phyloP scores from a whole-genome alignment of 768 basidiomycete genomes.

The Austroboletus eburneus region DNA sequence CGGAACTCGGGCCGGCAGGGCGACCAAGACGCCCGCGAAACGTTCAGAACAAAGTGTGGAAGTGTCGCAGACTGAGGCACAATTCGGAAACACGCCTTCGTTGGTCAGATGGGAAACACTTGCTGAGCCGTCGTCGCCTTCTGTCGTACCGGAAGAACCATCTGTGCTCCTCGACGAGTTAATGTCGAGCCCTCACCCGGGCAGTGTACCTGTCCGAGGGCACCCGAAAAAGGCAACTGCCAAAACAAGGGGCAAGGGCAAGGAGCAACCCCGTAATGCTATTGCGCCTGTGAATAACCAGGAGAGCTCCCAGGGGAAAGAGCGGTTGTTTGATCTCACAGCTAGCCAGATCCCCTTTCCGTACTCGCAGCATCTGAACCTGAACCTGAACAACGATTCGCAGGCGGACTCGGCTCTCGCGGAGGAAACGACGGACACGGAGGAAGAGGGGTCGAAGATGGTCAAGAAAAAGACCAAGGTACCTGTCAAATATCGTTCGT shows the following conservation, averaged over 20 bases:
- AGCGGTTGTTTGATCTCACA: constrained; percentile 46
- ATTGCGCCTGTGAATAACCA: not conserved
- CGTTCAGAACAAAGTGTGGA: not conserved
- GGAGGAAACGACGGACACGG: constrained; percentile 27
- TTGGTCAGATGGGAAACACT: constrained; percentile 30
- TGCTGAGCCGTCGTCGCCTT: constrained; percentile 22
- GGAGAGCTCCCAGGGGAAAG: constrained; percentile 3
- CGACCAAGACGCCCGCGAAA: constrained; percentile 13
- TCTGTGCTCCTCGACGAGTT: constrained; percentile 29
- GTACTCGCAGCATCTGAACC: constrained; percentile 43
- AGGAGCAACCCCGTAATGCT: not conserved
- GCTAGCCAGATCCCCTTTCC: constrained; percentile 53
- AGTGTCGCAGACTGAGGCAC: not conserved
- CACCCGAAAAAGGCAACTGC: constrained; percentile 4
- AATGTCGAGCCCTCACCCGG: constrained; percentile 24
- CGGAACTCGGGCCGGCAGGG: not conserved
- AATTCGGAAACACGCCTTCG: constrained; percentile 10
- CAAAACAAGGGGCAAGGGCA: not conserved
- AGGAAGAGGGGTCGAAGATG: constrained; percentile 9
- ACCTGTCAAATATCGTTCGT: constrained; percentile 35
- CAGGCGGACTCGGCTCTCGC: too few species aligned
- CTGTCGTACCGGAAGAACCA: constrained; percentile 29
- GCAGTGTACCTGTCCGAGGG: not conserved
- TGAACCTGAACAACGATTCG: too few species aligned
- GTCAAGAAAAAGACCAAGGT: constrained; percentile 19